A percentile compares a stretch with the other conserved stretches of the same genome.
Conservation (phyloP, 2,329 filamentous ascomycete genomes). For the Didymellaceae sp. region DNA sequence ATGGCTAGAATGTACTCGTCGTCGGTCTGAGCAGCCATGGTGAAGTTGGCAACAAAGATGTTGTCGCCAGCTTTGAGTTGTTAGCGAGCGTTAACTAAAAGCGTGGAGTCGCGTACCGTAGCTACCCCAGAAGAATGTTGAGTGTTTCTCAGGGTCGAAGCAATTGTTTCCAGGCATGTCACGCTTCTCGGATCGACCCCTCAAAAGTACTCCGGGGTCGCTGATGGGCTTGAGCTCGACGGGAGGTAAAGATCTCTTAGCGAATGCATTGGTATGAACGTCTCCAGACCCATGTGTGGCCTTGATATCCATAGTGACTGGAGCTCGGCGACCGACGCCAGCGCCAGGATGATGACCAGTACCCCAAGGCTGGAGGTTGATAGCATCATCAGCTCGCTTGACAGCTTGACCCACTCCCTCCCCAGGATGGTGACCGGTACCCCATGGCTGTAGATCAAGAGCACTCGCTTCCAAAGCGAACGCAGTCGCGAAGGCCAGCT, state of each 20-base stretch:
- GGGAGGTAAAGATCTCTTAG: constrained; percentile 4
- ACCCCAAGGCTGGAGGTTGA: constrained; percentile 19
- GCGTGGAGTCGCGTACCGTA: constrained; percentile 20
- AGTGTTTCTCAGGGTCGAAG: constrained; percentile 25
- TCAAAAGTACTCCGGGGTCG: constrained; percentile 21
- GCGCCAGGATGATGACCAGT: constrained; percentile 1
- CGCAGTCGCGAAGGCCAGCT: constrained; percentile 19
- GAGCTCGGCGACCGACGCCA: not conserved
- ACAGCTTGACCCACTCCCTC: too few species aligned
- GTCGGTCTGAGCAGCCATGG: constrained; percentile 23
- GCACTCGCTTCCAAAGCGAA: constrained; percentile 21
- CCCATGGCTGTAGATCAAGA: constrained; percentile 19
- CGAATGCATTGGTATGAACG: not conserved
- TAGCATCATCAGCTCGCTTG: too few species aligned
- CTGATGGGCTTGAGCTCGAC: constrained; percentile 22
- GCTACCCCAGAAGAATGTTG: constrained; percentile 29
- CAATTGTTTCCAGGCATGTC: constrained; percentile 22
- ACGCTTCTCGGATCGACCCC: constrained; percentile 25
- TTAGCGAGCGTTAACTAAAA: not conserved
- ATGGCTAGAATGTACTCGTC: constrained; percentile 32
- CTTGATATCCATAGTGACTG: not conserved
- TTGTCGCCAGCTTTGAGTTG: constrained; percentile 24
- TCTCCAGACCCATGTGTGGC: not conserved
- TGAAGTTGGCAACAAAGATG: constrained; percentile 33
- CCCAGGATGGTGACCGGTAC: constrained; percentile 3